These are phyloP conservation scores for Mycena rebaudengoi DNA, from an alignment of 768 basidiomycete genomes.

Conservation along the genomic window DNA sequence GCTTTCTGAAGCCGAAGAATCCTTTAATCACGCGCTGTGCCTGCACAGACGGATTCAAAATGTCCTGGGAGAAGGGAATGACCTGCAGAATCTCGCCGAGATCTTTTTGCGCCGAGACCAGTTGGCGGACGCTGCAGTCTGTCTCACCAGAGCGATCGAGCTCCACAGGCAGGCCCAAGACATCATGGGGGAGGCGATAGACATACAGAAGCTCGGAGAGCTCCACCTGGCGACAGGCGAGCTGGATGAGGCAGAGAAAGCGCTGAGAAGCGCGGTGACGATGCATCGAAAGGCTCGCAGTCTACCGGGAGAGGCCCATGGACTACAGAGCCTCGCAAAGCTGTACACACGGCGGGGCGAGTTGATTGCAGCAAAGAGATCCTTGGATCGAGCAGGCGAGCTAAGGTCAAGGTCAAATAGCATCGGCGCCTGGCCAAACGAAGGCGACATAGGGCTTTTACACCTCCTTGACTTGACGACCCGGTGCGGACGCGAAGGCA, in stretches of 20 bases:
- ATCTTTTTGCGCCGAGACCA: constrained; percentile 19
- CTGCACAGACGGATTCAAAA: constrained; percentile 27
- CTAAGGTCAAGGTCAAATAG: constrained; percentile 2
- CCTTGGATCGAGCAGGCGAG: constrained; percentile 3
- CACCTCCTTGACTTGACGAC: not conserved
- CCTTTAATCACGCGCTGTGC: constrained; percentile 19
- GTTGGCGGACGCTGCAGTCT: constrained; percentile 22
- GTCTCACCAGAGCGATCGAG: constrained; percentile 22
- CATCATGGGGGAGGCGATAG: constrained; percentile 16
- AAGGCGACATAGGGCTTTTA: not conserved
- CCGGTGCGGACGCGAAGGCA: constrained; percentile 1
- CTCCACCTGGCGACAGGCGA: constrained; percentile 2
- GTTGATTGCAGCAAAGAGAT: not conserved
- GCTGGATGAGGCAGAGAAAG: constrained; percentile 12
- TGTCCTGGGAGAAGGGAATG: constrained; percentile 25
- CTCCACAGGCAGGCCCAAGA: constrained; percentile 27
- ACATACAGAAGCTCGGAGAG: constrained; percentile 22
- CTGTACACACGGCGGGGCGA: constrained; percentile 8
- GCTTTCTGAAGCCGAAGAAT: constrained; percentile 27
- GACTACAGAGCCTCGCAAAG: constrained; percentile 15
- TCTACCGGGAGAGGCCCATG: constrained; percentile 15
- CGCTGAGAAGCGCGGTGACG: constrained; percentile 18
- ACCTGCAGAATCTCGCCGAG: constrained; percentile 22
- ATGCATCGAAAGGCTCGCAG: constrained; percentile 18
- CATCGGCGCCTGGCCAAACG: not conserved